These are phyloP conservation scores for Begonia fuchsioides DNA, from an alignment of 306 rosid species.

Conservation along the genomic window DNA sequence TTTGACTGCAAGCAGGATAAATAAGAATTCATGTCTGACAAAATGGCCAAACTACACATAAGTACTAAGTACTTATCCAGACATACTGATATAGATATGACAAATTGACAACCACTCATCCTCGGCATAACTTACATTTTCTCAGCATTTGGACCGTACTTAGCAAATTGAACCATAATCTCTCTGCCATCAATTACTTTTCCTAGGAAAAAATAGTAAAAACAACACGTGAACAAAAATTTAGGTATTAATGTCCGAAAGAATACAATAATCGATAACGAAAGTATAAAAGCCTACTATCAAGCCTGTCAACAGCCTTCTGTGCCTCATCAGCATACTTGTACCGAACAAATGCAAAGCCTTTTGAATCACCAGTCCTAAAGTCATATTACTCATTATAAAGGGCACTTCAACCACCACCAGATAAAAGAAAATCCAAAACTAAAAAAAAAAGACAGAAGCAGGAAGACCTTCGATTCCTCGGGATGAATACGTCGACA, in stretches of 20 bases:
- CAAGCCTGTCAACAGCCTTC: constrained; percentile 61
- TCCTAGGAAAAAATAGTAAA: constrained; percentile 17
- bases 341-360: constrained; percentile 63
- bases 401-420: too few species aligned
- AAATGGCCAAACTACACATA: not conserved
- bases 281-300: constrained; percentile 17
- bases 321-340: constrained; percentile 67
- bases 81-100: not conserved
- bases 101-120: too few species aligned
- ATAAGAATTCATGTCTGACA: not conserved
- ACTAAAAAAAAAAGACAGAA: not conserved
- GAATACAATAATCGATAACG: too few species aligned
- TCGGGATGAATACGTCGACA: constrained; percentile 62
- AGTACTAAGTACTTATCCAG: too few species aligned
- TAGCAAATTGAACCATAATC: constrained; percentile 78
- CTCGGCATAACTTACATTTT: constrained; percentile 25
- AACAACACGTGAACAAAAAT: too few species aligned
- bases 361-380: constrained; percentile 60
- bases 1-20: constrained; percentile 22
- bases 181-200: constrained; percentile 64
- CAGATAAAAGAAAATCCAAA: too few species aligned
- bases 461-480: constrained; percentile 41
- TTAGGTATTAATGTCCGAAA: too few species aligned
- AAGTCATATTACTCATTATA: not conserved
- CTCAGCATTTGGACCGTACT: constrained; percentile 76